Base-by-base conservation (phyloP, 148 eudicot genomes). In the Simmondsia chinensis region DNA sequence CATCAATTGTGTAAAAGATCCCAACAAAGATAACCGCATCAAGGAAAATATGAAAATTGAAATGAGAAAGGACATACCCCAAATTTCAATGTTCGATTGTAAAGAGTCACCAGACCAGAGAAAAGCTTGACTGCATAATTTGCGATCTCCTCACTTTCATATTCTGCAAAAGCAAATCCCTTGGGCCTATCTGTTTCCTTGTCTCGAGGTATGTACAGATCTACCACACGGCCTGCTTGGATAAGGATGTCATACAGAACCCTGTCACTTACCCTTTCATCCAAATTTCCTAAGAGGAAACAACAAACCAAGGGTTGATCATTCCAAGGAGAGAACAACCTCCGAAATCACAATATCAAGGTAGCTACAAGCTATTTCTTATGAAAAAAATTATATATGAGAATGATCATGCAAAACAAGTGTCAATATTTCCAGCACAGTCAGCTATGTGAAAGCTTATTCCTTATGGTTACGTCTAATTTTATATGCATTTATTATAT, bases 231-330 rank as follows among this genome's bases (percentile, higher is more conserved):
- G 14, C 97, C 97, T 4, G 93, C 97, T 63, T 89, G 95, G 57
- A 89, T 84, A 43, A 89, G 85, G 40, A 89, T 84, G 65, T 89
- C 97, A 55, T 84, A 89, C 45, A 89, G 65, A 57, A 89, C 80
- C 68, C 97, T 89, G 10, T 89, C 95, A 21, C 57, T 72, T 16
- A 89, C 95, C 64, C 74, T 76, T 48, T 84, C 97, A 56, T 89
- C 97, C 74, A 89, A 65, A 70, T 70, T 79, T 22, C 97, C 97
- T 89, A n/a, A n/a, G n/a, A n/a, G n/a, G n/a, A n/a, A n/a, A n/a
- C n/a, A n/a, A n/a, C n/a, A n/a, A n/a, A n/a, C n/a, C n/a, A n/a
- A n/a, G n/a, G n/a, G n/a, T n/a, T n/a, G n/a, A n/a, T n/a, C n/a
- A n/a, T n/a, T n/a, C n/a, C n/a, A n/a, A n/a, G n/a, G n/a, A n/a